These are phyloP conservation scores for Melampsora larici-populina DNA, from an alignment of 1,284 basidiomycete genomes.

Conservation along the genomic window DNA sequence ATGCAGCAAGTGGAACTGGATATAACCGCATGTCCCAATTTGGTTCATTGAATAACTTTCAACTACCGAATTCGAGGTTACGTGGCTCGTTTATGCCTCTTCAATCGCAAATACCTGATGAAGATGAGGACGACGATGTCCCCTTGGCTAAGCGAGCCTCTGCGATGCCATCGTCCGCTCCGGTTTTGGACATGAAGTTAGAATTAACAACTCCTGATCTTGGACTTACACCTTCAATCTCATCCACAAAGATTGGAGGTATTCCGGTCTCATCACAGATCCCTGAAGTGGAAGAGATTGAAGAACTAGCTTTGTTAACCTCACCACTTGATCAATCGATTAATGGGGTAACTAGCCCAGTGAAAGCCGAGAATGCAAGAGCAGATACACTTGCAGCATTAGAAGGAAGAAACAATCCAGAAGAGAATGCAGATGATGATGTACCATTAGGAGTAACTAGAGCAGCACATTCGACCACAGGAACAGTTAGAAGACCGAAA, in stretches of 20 bases:
- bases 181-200: background rate
- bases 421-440: constrained; percentile 36
- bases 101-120: constrained; percentile 1
- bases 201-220: background rate
- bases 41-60: background rate
- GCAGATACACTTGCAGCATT: constrained; percentile 35
- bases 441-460: constrained; percentile 39
- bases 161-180: background rate
- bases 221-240: background rate
- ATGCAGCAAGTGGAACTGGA: background rate
- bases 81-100: background rate
- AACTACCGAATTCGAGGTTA: background rate
- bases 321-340: background rate
- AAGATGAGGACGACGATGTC: constrained; percentile 31
- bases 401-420: constrained; percentile 27
- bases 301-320: background rate
- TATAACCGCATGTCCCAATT: background rate
- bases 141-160: constrained; percentile 32
- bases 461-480: constrained; percentile 17
- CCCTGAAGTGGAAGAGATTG: background rate
- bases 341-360: background rate
- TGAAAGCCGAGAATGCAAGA: constrained; percentile 12
- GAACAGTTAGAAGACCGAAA: constrained; percentile 2
- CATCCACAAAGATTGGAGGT: background rate
- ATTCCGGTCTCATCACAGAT: background rate